These are phyloP conservation scores for Fusarium sacchari DNA, from an alignment of 2,329 filamentous ascomycete genomes.

Conservation along the genomic window DNA sequence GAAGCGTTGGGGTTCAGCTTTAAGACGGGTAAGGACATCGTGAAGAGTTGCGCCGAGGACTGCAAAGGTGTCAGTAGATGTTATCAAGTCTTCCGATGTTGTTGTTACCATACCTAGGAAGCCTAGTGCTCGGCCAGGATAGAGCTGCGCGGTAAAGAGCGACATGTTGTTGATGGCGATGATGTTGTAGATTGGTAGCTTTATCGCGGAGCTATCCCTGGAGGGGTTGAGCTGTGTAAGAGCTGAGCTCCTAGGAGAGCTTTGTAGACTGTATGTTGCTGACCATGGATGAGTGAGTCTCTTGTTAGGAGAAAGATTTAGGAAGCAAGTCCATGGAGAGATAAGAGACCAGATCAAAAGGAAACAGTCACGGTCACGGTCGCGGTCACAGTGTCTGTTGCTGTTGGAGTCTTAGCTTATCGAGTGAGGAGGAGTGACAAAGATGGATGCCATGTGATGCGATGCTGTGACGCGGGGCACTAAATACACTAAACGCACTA, in stretches of 20 bases:
- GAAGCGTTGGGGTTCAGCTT: slow-evolving; percentile 85
- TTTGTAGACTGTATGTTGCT: not conserved
- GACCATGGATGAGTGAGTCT: slow-evolving; percentile 13
- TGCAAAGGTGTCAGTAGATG: slow-evolving; percentile 49
- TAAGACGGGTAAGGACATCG: slow-evolving; percentile 86
- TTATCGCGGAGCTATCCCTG: slow-evolving; percentile 33
- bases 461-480: slow-evolving; percentile 32
- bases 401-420: slow-evolving; percentile 3
- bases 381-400: slow-evolving; percentile 31
- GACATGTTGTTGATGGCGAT: slow-evolving; percentile 50
- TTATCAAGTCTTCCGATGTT: not conserved
- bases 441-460: slow-evolving; percentile 34
- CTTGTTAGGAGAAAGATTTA: not conserved
- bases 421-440: slow-evolving; percentile 35
- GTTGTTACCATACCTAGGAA: slow-evolving; percentile 59
- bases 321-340: not conserved
- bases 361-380: slow-evolving; percentile 24
- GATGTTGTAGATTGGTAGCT: not conserved
- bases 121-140: slow-evolving; percentile 73
- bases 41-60: slow-evolving; percentile 92
- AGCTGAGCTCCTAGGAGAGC: slow-evolving; percentile 26
- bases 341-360: not conserved
- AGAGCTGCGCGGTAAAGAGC: slow-evolving; percentile 69
- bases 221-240: slow-evolving; percentile 36
- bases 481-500: not conserved